Evolutionary conservation across 805 yeast genomes (phyloP).

Genomic region (Cyberlindnera samutprakarnensis): DNA sequence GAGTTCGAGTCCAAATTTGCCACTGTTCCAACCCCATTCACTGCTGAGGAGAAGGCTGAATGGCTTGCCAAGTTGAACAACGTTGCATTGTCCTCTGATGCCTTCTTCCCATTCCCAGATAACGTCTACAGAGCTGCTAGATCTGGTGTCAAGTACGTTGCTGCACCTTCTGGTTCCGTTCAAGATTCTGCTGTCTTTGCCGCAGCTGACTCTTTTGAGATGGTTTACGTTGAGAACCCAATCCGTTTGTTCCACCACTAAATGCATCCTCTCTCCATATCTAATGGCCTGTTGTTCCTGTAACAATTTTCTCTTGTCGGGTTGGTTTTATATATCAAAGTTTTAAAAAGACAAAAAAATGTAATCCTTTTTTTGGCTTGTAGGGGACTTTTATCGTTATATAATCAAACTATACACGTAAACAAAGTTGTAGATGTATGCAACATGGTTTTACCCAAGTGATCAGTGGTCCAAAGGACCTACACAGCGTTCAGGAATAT

Average conservation of each 20-base stretch:
- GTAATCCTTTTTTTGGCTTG: too few species aligned
- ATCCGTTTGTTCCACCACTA: constrained; percentile 97
- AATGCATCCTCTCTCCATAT: not conserved
- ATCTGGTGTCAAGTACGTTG: constrained; percentile 92
- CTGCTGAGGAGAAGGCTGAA: constrained; percentile 74
- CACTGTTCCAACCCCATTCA: constrained; percentile 75
- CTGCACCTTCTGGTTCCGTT: constrained; percentile 97
- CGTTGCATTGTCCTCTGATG: constrained; percentile 94
- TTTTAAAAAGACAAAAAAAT: too few species aligned
- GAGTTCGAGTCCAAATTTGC: constrained; percentile 90
- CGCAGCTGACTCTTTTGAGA: constrained; percentile 87
- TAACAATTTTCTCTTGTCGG: not conserved
- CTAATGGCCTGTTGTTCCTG: too few species aligned
- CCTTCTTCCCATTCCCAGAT: constrained; percentile 99
- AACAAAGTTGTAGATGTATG: constrained; percentile 50
- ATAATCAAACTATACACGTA: not conserved
- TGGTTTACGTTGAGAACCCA: constrained; percentile 95
- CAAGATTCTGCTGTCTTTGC: constrained; percentile 94
- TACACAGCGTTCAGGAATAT: constrained; percentile 99
- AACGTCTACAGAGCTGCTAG: constrained; percentile 96
- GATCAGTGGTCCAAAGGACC: constrained; percentile 83
- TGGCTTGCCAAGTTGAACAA: constrained; percentile 77
- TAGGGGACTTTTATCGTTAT: too few species aligned
- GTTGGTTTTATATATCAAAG: constrained; percentile 1
- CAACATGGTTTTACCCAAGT: constrained; percentile 99